Evolutionary conservation across 2,329 filamentous ascomycete species (phyloP).

Genomic region (Neofusicoccum umdonicola): DNA sequence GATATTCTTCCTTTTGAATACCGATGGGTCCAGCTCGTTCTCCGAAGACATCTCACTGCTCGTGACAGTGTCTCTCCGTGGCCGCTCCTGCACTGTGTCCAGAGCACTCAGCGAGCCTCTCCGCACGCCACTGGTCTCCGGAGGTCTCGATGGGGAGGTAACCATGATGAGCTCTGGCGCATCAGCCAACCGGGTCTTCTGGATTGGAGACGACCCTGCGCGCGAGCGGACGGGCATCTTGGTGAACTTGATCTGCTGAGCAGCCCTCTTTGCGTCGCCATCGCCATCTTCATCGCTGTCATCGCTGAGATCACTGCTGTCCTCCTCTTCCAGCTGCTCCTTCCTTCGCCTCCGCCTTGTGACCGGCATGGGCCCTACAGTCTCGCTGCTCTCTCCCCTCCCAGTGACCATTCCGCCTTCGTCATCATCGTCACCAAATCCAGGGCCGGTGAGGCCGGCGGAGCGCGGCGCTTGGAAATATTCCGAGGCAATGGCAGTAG

Average conservation of each 20-base stretch:
- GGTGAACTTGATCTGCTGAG: slow-evolving; percentile 89
- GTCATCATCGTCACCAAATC: slow-evolving; percentile 69
- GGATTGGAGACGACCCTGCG: slow-evolving; percentile 83
- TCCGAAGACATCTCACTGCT: slow-evolving; percentile 83
- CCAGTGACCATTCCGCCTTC: slow-evolving; percentile 69
- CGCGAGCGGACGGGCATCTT: slow-evolving; percentile 90
- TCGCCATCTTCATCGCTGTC: slow-evolving; percentile 79
- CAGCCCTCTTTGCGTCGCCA: slow-evolving; percentile 48
- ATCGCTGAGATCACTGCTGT: slow-evolving; percentile 81
- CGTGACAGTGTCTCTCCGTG: slow-evolving; percentile 72
- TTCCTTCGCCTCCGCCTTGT: slow-evolving; percentile 65
- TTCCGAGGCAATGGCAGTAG: slow-evolving; percentile 76
- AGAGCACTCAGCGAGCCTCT: slow-evolving; percentile 70
- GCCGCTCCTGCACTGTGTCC: slow-evolving; percentile 67
- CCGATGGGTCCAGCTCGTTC: slow-evolving; percentile 69
- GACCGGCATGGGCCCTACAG: slow-evolving; percentile 62
- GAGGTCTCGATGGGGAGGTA: slow-evolving; percentile 54
- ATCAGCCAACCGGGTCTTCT: slow-evolving; percentile 55
- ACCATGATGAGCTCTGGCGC: slow-evolving; percentile 56
- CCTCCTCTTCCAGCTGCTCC: slow-evolving; percentile 79
- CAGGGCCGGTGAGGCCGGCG: slow-evolving; percentile 53
- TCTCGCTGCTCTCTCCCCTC: slow-evolving; percentile 62
- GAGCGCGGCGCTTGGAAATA: slow-evolving; percentile 73
- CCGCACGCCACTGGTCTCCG: slow-evolving; percentile 45
- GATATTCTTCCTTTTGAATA: slow-evolving; percentile 63